Conservation (phyloP, 2,329 filamentous ascomycete species). For the Ceratocystis diversiconidia region DNA sequence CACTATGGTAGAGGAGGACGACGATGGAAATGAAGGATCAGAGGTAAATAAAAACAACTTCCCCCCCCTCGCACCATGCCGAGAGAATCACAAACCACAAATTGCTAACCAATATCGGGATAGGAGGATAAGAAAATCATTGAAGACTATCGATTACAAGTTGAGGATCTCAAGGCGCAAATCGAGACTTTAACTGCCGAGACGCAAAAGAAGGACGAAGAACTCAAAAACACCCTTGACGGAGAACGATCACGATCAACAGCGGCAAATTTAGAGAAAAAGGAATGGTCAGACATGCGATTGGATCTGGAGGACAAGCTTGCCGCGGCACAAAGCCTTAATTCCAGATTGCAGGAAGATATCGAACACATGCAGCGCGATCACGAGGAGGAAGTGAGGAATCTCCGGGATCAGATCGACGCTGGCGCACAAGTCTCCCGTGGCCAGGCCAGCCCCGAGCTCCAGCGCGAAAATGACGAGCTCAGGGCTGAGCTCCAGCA, state of each 20-base stretch:
- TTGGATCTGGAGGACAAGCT: constrained; percentile 58
- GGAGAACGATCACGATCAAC: constrained; percentile 41
- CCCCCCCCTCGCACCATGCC: no score
- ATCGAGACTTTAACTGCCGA: constrained; percentile 58
- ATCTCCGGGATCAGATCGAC: constrained; percentile 48
- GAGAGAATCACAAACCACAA: no score
- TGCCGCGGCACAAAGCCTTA: constrained; percentile 59
- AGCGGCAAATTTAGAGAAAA: constrained; percentile 46
- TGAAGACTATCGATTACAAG: constrained; percentile 53
- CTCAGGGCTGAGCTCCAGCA: constrained; percentile 50
- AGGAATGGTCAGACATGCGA: constrained; percentile 55
- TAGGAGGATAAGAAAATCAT: constrained; percentile 14
- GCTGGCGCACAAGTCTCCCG: constrained; percentile 20
- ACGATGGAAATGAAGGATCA: constrained; percentile 39
- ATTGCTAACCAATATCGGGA: background rate
- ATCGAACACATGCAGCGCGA: constrained; percentile 58
- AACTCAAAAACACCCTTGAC: constrained; percentile 46
- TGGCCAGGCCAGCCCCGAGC: constrained; percentile 27
- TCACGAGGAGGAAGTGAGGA: constrained; percentile 48
- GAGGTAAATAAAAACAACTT: constrained; percentile 27
- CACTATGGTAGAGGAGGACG: constrained; percentile 91
- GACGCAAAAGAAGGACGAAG: constrained; percentile 56
- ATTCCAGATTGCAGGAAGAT: constrained; percentile 64
- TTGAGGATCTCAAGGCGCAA: constrained; percentile 69
- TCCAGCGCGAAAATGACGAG: constrained; percentile 54